Conservation (phyloP, 1,284 basidiomycete genomes). For the Apiotrichum porosum region DNA sequence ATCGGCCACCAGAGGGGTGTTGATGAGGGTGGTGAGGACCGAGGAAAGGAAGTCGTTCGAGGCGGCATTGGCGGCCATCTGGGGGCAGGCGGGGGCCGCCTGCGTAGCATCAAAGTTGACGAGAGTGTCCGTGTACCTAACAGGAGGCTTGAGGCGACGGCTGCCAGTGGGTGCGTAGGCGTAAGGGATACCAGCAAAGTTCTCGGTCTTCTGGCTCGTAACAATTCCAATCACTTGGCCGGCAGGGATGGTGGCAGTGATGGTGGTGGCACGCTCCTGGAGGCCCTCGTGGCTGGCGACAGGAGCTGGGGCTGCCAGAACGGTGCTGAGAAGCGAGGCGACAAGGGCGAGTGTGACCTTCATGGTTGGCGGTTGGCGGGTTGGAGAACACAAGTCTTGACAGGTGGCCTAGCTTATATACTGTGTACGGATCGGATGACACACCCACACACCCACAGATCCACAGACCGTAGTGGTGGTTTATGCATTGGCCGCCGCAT, state of each 20-base stretch:
- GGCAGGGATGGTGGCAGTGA: conserved; percentile 6
- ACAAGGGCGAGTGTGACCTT: too few species aligned
- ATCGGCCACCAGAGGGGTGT: conserved; percentile 2
- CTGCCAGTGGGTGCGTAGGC: conserved; percentile 52
- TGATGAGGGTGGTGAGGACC: neutral
- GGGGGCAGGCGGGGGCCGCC: too few species aligned
- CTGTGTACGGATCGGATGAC: too few species aligned
- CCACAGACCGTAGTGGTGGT: too few species aligned
- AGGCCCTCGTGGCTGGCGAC: too few species aligned
- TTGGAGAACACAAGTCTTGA: too few species aligned
- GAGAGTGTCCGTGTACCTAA: conserved; percentile 44
- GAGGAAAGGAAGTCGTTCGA: neutral
- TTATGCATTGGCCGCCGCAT: too few species aligned
- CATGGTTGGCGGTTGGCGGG: too few species aligned
- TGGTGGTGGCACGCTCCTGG: conserved; percentile 4
- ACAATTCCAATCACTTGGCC: conserved; percentile 9
- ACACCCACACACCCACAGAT: too few species aligned
- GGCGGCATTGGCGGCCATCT: conserved; percentile 2
- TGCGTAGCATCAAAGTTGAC: conserved; percentile 8
- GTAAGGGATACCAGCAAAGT: conserved; percentile 57
- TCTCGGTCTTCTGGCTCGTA: conserved; percentile 1
- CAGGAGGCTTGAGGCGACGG: conserved; percentile 42
- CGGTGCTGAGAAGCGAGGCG: too few species aligned
- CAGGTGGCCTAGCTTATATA: too few species aligned
- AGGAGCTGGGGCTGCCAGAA: too few species aligned